Evolutionary conservation across 2,329 filamentous ascomycete species (phyloP).

Genomic region (Corinectria fuckeliana): DNA sequence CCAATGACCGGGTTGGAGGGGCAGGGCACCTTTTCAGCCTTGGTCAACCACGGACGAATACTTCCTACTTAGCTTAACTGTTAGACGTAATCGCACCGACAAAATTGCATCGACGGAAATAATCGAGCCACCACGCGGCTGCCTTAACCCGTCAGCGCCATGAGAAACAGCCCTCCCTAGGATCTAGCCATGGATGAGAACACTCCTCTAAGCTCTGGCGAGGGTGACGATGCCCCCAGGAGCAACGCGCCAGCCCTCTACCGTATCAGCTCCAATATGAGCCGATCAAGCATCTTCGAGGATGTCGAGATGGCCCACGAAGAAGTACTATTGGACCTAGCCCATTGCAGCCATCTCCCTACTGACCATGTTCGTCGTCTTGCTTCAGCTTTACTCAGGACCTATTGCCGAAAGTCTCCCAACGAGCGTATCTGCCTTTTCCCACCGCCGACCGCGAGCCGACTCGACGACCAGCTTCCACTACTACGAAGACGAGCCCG

Average conservation of each 20-base stretch:
- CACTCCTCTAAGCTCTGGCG: conserved; percentile 27
- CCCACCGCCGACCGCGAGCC: conserved; percentile 79
- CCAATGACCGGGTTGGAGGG: conserved; percentile 17
- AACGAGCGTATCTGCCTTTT: conserved; percentile 90
- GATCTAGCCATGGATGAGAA: conserved; percentile 40
- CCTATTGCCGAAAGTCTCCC: conserved; percentile 96
- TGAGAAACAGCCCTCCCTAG: conserved; percentile 24
- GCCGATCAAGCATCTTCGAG: conserved; percentile 82
- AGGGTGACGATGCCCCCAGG: conserved; percentile 25
- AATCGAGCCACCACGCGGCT: not conserved
- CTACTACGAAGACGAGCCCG: conserved; percentile 75
- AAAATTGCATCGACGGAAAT: conserved; percentile 27
- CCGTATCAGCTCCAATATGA: conserved; percentile 72
- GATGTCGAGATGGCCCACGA: conserved; percentile 99
- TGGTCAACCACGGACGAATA: conserved; percentile 26
- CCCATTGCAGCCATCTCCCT: not conserved
- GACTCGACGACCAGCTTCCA: conserved; percentile 90
- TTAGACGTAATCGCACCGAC: conserved; percentile 20
- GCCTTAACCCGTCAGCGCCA: conserved; percentile 15
- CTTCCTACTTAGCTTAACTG: too few relatives aligned
- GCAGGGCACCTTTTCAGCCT: conserved; percentile 30
- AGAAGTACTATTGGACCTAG: conserved; percentile 63
- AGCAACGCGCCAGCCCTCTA: conserved; percentile 55
- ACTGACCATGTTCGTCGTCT: conserved; percentile 23
- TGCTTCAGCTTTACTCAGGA: conserved; percentile 77